A percentile compares a stretch with the other conserved stretches of the same genome.
Conservation (phyloP, 192 early-diverging fungal species). For the Podila minutissima region DNA sequence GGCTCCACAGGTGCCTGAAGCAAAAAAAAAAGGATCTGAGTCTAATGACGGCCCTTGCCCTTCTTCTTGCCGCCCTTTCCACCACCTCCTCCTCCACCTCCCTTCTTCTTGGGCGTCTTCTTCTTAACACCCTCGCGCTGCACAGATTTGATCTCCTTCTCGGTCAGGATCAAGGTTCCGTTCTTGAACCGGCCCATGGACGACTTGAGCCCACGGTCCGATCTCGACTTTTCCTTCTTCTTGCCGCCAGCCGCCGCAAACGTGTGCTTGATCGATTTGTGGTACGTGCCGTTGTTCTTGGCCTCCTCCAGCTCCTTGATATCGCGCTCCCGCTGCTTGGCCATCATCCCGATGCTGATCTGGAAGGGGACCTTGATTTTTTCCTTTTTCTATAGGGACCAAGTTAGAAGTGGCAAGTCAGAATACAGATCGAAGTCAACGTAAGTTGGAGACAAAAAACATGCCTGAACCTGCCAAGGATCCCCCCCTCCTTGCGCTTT, state of each 20-base stretch:
- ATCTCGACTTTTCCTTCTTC: constrained; percentile 39
- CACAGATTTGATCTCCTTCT: constrained; percentile 45
- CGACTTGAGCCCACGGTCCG: constrained; percentile 46
- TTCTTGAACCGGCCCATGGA: constrained; percentile 52
- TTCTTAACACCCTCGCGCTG: constrained; percentile 47
- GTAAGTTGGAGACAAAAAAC: background rate
- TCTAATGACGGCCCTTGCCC: constrained; percentile 40
- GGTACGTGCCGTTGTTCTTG: constrained; percentile 51
- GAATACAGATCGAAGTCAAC: background rate
- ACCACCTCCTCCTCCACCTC: constrained; percentile 16
- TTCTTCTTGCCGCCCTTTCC: constrained; percentile 30
- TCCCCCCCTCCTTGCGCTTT: background rate
- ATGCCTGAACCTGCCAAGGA: background rate
- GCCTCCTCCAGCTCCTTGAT: constrained; percentile 48
- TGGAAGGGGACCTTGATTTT: constrained; percentile 30
- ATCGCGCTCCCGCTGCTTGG: constrained; percentile 47
- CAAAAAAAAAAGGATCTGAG: too few relatives aligned
- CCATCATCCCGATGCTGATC: constrained; percentile 43
- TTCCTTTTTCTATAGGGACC: constrained; percentile 30
- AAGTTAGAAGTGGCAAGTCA: background rate
- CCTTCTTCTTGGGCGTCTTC: constrained; percentile 32
- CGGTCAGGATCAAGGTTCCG: constrained; percentile 21
- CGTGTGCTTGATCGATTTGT: constrained; percentile 47
- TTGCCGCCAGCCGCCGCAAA: constrained; percentile 49
- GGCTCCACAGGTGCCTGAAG: too few relatives aligned